Evolutionary conservation across 2,329 filamentous ascomycete genomes (phyloP).

Genomic region (Botrytis byssoidea): DNA sequence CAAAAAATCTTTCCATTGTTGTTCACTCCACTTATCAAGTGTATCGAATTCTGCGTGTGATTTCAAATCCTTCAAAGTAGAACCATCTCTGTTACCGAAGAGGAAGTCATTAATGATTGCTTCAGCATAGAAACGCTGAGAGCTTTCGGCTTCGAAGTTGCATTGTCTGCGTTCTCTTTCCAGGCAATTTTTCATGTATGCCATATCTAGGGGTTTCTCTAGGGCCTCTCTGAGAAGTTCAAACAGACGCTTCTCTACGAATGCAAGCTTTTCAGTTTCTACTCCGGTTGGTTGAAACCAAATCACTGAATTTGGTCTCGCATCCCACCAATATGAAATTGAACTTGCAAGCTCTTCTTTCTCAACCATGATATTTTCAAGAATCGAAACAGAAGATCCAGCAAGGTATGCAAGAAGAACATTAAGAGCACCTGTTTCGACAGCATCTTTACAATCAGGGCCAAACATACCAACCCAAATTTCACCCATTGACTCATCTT

Average conservation of each 20-base stretch:
- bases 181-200: slow-evolving; percentile 85
- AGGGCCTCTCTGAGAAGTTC: slow-evolving; percentile 79
- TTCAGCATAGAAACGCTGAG: slow-evolving; percentile 75
- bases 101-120: slow-evolving; percentile 90
- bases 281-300: slow-evolving; percentile 86
- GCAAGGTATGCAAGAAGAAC: slow-evolving; percentile 83
- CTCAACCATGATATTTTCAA: slow-evolving; percentile 91
- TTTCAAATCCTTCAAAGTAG: slow-evolving; percentile 62
- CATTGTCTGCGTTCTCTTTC: slow-evolving; percentile 76
- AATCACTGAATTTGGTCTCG: slow-evolving; percentile 77
- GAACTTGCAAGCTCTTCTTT: slow-evolving; percentile 88
- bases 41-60: slow-evolving; percentile 60
- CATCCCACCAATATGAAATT: slow-evolving; percentile 75
- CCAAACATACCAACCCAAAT: slow-evolving; percentile 85
- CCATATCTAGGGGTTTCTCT: slow-evolving; percentile 79
- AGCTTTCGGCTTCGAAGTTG: slow-evolving; percentile 80
- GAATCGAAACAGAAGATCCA: slow-evolving; percentile 85
- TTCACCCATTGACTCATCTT: slow-evolving; percentile 91
- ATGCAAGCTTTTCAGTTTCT: slow-evolving; percentile 76
- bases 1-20: slow-evolving; percentile 79
- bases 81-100: slow-evolving; percentile 83
- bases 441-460: slow-evolving; percentile 70
- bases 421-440: slow-evolving; percentile 70
- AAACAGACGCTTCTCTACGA: slow-evolving; percentile 83
- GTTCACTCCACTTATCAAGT: slow-evolving; percentile 76